These are phyloP conservation scores for Aegilops bicornis DNA, from an alignment of 176 grass and related monocot genomes.

Conservation along the genomic window DNA sequence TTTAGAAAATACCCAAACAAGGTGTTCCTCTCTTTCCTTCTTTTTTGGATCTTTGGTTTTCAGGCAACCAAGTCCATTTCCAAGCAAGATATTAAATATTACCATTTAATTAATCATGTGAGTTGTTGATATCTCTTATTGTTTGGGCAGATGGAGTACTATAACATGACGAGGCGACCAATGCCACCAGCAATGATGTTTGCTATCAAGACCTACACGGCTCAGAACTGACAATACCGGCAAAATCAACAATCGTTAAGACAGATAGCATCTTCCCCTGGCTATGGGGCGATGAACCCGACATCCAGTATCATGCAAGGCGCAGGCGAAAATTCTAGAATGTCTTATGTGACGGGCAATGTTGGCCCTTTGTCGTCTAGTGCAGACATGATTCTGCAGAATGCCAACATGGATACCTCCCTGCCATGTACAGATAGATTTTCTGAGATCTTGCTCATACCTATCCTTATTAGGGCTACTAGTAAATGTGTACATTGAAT, in stretches of 20 bases:
- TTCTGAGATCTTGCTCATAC: background rate
- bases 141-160: constrained; percentile 67
- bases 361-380: constrained; percentile 34
- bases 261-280: constrained; percentile 53
- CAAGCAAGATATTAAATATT: constrained; percentile 3
- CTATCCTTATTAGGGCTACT: background rate
- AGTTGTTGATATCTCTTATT: constrained; percentile 1
- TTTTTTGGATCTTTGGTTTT: constrained; percentile 3
- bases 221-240: constrained; percentile 35
- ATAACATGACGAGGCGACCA: constrained; percentile 22
- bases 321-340: constrained; percentile 42
- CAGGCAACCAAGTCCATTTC: background rate
- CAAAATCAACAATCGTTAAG: constrained; percentile 44
- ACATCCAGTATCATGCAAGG: constrained; percentile 72
- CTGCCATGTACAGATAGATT: constrained; percentile 36
- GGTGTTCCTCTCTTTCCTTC: constrained; percentile 32
- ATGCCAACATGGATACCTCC: constrained; percentile 42
- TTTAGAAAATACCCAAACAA: constrained; percentile 52
- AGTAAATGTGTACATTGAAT: background rate
- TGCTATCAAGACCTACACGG: constrained; percentile 40
- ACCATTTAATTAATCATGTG: constrained; percentile 18
- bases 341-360: constrained; percentile 51
- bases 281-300: constrained; percentile 68
- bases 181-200: background rate
- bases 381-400: constrained; percentile 49